These are phyloP conservation scores for Mycena chlorophos DNA, from an alignment of 768 basidiomycete genomes.

Conservation along the genomic window DNA sequence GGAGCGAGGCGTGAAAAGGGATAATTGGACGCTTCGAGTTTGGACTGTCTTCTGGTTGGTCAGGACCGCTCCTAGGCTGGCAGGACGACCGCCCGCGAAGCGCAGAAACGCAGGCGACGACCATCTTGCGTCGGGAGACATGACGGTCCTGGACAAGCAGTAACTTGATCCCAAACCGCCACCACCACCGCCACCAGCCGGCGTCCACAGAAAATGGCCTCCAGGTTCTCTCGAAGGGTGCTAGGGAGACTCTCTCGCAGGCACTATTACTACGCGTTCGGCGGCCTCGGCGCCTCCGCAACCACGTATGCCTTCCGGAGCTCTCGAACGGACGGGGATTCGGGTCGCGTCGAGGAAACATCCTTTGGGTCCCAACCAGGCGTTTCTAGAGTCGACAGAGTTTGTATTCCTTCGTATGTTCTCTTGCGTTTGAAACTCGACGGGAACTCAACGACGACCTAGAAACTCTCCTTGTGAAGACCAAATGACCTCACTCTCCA, in stretches of 20 bases:
- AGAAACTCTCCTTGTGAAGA: conserved; percentile 15
- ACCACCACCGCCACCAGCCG: too few species aligned
- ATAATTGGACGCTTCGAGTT: too few species aligned
- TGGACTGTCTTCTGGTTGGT: too few species aligned
- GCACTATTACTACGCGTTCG: not conserved
- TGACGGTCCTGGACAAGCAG: too few species aligned
- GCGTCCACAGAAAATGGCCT: too few species aligned
- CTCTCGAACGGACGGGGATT: not conserved
- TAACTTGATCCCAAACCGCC: too few species aligned
- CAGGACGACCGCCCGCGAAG: too few species aligned
- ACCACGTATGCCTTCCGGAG: not conserved
- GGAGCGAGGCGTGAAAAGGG: too few species aligned
- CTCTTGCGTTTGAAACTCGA: not conserved
- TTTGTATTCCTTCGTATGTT: not conserved
- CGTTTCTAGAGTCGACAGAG: not conserved
- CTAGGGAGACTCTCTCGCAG: not conserved
- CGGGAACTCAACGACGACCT: not conserved
- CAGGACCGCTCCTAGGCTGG: too few species aligned
- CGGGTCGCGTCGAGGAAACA: not conserved
- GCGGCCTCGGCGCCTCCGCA: not conserved
- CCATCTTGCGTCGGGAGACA: too few species aligned
- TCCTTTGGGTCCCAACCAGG: not conserved
- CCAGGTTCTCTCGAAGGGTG: not conserved
- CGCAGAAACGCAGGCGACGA: too few species aligned
- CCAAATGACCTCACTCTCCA: too few species aligned